These are phyloP conservation scores for Phyllosticta citriasiana DNA, from an alignment of 2,329 filamentous ascomycete genomes.

Conservation along the genomic window DNA sequence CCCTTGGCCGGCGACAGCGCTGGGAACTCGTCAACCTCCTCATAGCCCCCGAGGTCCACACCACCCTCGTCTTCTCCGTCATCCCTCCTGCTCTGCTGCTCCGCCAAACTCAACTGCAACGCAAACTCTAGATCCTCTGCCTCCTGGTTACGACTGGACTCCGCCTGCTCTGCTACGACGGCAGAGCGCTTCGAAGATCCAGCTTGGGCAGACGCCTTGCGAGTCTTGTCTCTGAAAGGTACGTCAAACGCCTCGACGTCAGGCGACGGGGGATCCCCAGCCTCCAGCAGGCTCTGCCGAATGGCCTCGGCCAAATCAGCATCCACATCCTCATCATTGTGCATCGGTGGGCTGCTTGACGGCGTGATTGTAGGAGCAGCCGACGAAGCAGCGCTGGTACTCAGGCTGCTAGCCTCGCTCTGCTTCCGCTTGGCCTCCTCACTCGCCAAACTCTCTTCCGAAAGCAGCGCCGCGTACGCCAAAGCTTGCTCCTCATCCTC, in stretches of 20 bases:
- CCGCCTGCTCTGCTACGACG: conserved; percentile 23
- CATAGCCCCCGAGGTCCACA: not conserved
- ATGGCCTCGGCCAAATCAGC: conserved; percentile 55
- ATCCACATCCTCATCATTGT: conserved; percentile 41
- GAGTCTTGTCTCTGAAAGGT: conserved; percentile 35
- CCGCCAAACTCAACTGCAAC: conserved; percentile 51
- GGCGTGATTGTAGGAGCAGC: conserved; percentile 21
- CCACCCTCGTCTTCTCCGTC: not conserved
- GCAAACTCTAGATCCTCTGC: conserved; percentile 52
- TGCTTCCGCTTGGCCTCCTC: conserved; percentile 38
- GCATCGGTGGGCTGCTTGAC: conserved; percentile 19
- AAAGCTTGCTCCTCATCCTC: conserved; percentile 52
- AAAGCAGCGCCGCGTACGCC: conserved; percentile 53
- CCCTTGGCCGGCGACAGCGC: not conserved
- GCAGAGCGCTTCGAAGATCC: conserved; percentile 14
- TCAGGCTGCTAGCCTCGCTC: conserved; percentile 27
- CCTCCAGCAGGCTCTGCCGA: conserved; percentile 36
- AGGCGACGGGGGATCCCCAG: conserved; percentile 10
- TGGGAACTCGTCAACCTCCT: conserved; percentile 6
- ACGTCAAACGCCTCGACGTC: conserved; percentile 29
- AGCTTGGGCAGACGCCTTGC: conserved; percentile 9
- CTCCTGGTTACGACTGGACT: conserved; percentile 33
- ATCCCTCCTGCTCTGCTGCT: conserved; percentile 42
- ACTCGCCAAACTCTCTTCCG: conserved; percentile 46
- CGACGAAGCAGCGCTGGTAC: conserved; percentile 24